Evolutionary conservation across 257 asterid genomes (phyloP), one percentile per base, ranked within the genome.

Genomic region (Solanum chiquidenum): DNA sequence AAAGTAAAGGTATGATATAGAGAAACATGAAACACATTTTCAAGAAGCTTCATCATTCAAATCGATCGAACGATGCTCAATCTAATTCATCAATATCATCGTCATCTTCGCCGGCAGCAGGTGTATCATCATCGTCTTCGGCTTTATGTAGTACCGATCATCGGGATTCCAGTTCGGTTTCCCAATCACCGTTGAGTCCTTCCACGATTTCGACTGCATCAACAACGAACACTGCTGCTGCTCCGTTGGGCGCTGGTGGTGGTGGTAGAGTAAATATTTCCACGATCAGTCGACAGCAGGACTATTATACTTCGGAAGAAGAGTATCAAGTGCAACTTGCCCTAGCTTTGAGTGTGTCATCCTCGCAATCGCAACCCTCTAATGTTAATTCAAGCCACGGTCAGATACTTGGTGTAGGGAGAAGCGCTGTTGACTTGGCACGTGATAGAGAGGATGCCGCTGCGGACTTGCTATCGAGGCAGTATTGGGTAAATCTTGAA

Each of bases 301-400:
- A 97, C 89, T 96, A 95, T 86, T 93, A 89, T 89, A 87, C 97
- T 46, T 97, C 99, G 79, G 99, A 96, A 88, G 99, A 97, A 94
- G 99, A 97, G 90, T 96, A 94, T 75, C 97, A 94, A 92, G 96
- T 96, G 86, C 99, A 97, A 86, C 90, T 97, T 84, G 99, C 99
- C 88, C 90, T 97, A 89, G 99, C 99, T 23, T 89, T 97, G 83
- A 97, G 99, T 92, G 99, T 89, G 27, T 97, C 99, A 16, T 88
- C 90, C 2, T 95, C 98, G 7, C 94, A 98, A 23, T 93, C 92
- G 46, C 92, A 90, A 90, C 21, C 35, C 35, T 64, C 89, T 86
- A 95, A 93, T 90, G 92, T 80, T 79, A 91, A 90, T 84, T 46
- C 83, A 34, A 90, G 88, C 89, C 87, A 92, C 87, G 91, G 91